Percentiles rank a stretch among this genome's conserved stretches.
phyloP scores from a whole-genome alignment of 2,329 filamentous ascomycete genomes.

The Cordyceps fumosorosea region DNA sequence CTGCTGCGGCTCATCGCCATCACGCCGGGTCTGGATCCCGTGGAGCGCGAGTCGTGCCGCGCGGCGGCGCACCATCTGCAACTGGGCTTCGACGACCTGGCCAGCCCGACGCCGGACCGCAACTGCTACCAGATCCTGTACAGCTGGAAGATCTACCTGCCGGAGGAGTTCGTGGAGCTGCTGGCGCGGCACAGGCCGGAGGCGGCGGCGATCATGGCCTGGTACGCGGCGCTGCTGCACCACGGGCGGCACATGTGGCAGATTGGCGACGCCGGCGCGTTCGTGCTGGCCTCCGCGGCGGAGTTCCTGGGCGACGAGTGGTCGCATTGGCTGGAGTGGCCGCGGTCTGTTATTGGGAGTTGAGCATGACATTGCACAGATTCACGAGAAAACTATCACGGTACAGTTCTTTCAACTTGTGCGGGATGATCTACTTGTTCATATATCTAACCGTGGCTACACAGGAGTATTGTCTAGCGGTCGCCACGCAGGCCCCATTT shows the following conservation, averaged over 20 bases:
- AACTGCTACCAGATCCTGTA: constrained; percentile 2
- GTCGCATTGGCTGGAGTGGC: constrained; percentile 6
- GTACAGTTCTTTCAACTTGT: too few relatives aligned
- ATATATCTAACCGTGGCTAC: too few relatives aligned
- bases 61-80: not conserved
- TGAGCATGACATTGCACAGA: not conserved
- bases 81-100: not conserved
- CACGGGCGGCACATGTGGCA: constrained; percentile 3
- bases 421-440: too few relatives aligned
- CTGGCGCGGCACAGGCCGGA: not conserved
- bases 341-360: not conserved
- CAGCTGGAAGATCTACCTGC: not conserved
- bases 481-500: too few relatives aligned
- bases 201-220: not conserved
- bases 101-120: not conserved
- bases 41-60: not conserved
- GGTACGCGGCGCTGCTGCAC: constrained; percentile 6
- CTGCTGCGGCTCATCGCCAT: not conserved
- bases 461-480: too few relatives aligned
- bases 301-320: not conserved
- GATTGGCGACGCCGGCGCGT: constrained; percentile 1
- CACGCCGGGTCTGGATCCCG: not conserved
- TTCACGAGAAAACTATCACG: too few relatives aligned
- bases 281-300: not conserved
- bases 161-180: not conserved